Base-by-base conservation (phyloP, 164 flowering plant species). In the Tetrastigma voinierianum region DNA sequence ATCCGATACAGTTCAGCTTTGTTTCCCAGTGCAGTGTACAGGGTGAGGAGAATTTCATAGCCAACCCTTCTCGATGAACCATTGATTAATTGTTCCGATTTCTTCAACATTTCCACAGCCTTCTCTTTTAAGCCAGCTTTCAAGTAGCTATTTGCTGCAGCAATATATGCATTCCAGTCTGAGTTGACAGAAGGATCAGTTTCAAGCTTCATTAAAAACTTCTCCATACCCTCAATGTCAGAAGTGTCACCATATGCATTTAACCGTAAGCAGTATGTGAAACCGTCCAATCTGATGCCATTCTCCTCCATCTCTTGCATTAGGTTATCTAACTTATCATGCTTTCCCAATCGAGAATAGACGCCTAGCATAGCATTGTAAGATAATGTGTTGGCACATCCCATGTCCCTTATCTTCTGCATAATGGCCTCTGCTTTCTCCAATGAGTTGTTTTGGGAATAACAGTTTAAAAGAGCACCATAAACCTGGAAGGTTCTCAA, bases 1-100 rank as follows among this genome's bases (percentile, higher is more conserved):
- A 81, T 21, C 2, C 81, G 79, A 59, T 72, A 71, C 16, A 81
- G 71, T 44, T 83, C 84, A 11, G 75, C 78, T 55, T 73, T 76
- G 2, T 59, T 56, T 45, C 81, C 81, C 4, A 69, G n/a, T 11
- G 59, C 51, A 43, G 73, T 59, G 59, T 81, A 79, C 9, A 64
- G 21, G 10, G 77, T 68, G 12, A 83, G 75, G 51, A 81, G 71
- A 12, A 21, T 6, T 46, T 68, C 72, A 46, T 68, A 73, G 40
- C 69, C 79, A 60, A 9, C 0, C 25, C 59, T 59, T 20, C 43
- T 48, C 17, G 51, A 10, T 9, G 59, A 40, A 54, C 32, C 55
- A 1, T 14, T 24, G 23, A 75, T 14, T 7, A 70, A 53, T n/a
- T 70, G 59, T 62, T 77, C 84, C 4, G 76, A 21, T 59, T 62